Percentiles rank a stretch among this genome's conserved stretches.
Conservation (phyloP, 1,139 yeast genomes). For the Meyerozyma guilliermondii region DNA sequence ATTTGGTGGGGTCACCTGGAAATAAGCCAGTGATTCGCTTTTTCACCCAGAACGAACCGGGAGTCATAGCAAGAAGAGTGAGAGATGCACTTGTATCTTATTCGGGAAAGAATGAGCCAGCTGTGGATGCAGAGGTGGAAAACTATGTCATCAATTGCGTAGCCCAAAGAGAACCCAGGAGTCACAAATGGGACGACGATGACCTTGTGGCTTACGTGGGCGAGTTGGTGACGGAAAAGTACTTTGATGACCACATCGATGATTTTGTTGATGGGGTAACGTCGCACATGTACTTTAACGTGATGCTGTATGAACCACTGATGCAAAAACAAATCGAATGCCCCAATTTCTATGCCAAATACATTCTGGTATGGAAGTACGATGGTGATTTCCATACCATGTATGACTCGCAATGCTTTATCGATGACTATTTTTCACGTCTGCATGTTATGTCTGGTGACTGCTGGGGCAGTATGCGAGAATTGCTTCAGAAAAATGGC, state of each 20-base stretch:
- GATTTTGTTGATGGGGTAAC: not conserved
- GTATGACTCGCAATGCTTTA: not conserved
- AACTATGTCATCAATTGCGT: conserved; percentile 1
- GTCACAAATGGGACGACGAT: conserved; percentile 1
- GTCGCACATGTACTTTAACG: not conserved
- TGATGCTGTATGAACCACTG: not conserved
- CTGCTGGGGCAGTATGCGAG: not conserved
- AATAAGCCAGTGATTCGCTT: not conserved
- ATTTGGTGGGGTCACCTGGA: not conserved
- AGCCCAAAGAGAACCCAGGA: not conserved
- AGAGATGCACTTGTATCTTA: not conserved
- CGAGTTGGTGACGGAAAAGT: not conserved
- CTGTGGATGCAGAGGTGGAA: not conserved
- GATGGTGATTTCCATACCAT: not conserved
- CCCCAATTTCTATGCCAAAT: not conserved
- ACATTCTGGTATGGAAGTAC: not conserved
- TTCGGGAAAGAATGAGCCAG: not conserved
- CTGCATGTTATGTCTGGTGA: not conserved
- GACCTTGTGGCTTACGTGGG: not conserved
- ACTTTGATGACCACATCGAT: conserved; percentile 1
- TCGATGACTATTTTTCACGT: conserved; percentile 1
- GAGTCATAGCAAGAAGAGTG: not conserved
- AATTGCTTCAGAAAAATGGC: not conserved
- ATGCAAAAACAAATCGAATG: not conserved
- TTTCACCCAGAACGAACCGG: not conserved